Base-by-base conservation (phyloP, 306 rosid species). In the Parietaria judaica region DNA sequence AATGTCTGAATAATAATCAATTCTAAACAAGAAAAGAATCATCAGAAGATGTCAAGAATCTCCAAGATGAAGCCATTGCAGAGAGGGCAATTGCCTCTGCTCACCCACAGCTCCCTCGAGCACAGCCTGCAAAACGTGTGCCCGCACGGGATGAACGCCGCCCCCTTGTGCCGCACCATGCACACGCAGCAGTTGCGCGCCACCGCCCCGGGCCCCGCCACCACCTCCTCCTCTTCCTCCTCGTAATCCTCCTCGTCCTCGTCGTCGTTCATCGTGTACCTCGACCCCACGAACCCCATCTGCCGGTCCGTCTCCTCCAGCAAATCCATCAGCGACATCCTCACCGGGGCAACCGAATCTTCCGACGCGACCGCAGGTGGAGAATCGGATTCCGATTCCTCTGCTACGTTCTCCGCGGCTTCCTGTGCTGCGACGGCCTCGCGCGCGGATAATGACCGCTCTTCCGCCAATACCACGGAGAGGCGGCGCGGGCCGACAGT, bases 271-370 rank as follows among this genome's bases (percentile, higher is more conserved):
- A 77, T 35, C 5, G 16, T 64, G 67, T 82, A 86, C 66, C 73
- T 67, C 11, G 79, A 72, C 16, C 81, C 84, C 60, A 64, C 88
- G 34, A 69, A 57, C 58, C 91, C 95, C 95, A 83, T 78, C 55
- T 78, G 76, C 67, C 85, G 64, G 41, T 85, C 95, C 6, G 85
- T 87, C 55, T 83, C 96, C 52, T 84, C 95, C 69, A 91, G 59
- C 43, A 92, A 74, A 51, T 92, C 98, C 96, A 85, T 85, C 84
- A 91, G 72, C 54, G 92, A 87, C 89, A 91, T 83, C 63, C 66
- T 88, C 71, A 56, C 71, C 5, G 14, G 66, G 14, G 44, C 66
- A 16, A 6, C 69, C 11, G 64, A 74, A 3, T 54, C 70, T 9
- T 46, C 68, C 3, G 78, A 78, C 4, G 76, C 74, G 0, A 80